Conservation (phyloP, 108 stramenopile species). For the Discostella pseudostelligera region DNA sequence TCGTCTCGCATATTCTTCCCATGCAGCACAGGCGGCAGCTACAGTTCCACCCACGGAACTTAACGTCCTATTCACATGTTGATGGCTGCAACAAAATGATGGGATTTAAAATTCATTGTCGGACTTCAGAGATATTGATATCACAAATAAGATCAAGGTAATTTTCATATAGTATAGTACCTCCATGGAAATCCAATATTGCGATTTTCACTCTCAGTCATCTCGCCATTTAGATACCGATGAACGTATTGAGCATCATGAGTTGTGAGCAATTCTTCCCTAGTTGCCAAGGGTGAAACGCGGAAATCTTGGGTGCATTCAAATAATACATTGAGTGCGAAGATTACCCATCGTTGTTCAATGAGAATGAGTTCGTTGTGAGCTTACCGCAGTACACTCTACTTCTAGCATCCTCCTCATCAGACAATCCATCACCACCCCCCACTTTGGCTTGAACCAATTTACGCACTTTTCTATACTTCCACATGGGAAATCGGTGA, state of each 20-base stretch:
- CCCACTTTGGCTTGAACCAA: slow-evolving; percentile 39
- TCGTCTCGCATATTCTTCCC: slow-evolving; percentile 47
- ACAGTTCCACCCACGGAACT: slow-evolving; percentile 90
- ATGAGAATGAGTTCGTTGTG: not conserved
- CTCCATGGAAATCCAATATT: slow-evolving; percentile 94
- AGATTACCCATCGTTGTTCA: not conserved
- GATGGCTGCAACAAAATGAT: slow-evolving; percentile 17
- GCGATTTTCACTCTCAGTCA: slow-evolving; percentile 78
- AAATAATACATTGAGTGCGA: not conserved
- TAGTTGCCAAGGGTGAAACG: slow-evolving; percentile 79
- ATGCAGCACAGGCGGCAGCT: slow-evolving; percentile 69
- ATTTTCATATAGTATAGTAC: no score
- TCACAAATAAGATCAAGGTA: no score
- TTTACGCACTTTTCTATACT: slow-evolving; percentile 80
- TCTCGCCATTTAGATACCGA: slow-evolving; percentile 69
- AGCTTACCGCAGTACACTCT: slow-evolving; percentile 49
- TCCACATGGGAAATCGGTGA: slow-evolving; percentile 94
- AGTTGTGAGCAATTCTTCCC: slow-evolving; percentile 77
- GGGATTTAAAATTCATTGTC: no score
- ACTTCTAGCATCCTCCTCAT: slow-evolving; percentile 27
- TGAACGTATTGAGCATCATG: slow-evolving; percentile 78
- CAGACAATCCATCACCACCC: slow-evolving; percentile 1
- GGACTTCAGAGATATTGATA: no score
- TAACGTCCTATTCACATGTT: slow-evolving; percentile 75
- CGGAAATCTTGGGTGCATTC: slow-evolving; percentile 55